Percentiles rank a stretch among this genome's conserved stretches.
Conservation (phyloP, 2,329 filamentous ascomycete genomes). For the Myriosclerotinia curreyana region DNA sequence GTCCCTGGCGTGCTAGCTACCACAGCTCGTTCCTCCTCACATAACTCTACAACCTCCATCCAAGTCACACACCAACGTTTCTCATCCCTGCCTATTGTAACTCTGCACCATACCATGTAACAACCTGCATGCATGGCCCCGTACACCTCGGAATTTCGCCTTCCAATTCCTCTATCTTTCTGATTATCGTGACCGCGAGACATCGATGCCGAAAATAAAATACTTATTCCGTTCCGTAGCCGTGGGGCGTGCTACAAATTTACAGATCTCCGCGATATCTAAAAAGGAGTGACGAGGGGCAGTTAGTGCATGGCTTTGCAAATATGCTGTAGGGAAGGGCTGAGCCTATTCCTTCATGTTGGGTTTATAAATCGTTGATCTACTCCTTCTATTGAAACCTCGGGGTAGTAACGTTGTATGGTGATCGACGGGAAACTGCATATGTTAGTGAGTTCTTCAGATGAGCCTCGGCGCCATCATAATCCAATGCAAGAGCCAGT, state of each 20-base stretch:
- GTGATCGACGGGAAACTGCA: not conserved
- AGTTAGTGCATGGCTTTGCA: not conserved
- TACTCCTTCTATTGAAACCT: not conserved
- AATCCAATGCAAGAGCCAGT: not conserved
- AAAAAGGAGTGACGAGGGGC: not conserved
- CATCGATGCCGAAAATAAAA: not conserved
- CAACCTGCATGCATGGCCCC: not conserved
- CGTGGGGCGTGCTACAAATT: not conserved
- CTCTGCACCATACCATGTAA: too few relatives aligned
- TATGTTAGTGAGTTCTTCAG: not conserved
- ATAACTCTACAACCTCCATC: not conserved
- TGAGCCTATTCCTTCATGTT: not conserved
- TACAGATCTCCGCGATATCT: not conserved
- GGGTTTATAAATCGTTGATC: not conserved
- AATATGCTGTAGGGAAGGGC: too few relatives aligned
- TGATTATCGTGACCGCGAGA: not conserved
- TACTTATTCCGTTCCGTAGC: not conserved
- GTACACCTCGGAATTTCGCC: not conserved
- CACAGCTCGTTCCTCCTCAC: not conserved
- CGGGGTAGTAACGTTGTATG: not conserved
- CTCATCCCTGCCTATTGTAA: too few relatives aligned
- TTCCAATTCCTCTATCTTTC: not conserved
- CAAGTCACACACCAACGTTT: not conserved
- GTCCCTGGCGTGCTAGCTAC: too few relatives aligned
- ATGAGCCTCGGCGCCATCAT: not conserved